Conservation (phyloP, 2,329 filamentous ascomycete genomes). For the Trichoderma koningiopsis region DNA sequence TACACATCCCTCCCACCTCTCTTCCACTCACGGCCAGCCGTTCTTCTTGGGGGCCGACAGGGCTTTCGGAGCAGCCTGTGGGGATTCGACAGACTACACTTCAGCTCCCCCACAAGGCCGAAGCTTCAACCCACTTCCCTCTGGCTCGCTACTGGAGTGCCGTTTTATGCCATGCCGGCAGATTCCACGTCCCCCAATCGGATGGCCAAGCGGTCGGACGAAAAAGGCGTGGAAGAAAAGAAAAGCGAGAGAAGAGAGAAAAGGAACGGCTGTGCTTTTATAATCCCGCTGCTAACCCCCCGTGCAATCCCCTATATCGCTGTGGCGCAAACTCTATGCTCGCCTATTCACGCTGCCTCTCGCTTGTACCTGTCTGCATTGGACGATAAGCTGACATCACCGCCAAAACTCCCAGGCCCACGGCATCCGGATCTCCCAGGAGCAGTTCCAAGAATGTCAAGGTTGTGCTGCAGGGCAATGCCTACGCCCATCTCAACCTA, state of each 20-base stretch:
- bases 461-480: slow-evolving; percentile 23
- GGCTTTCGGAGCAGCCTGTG: slow-evolving; percentile 20
- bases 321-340: not conserved
- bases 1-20: slow-evolving; percentile 5
- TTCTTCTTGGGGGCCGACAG: slow-evolving; percentile 11
- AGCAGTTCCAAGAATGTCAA: slow-evolving; percentile 17
- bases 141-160: not conserved
- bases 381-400: slow-evolving; percentile 19
- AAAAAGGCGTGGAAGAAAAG: not conserved
- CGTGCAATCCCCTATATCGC: not conserved
- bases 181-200: slow-evolving; percentile 9
- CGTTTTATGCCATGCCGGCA: slow-evolving; percentile 5
- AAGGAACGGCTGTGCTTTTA: not conserved
- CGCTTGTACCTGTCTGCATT: not conserved
- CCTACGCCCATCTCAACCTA: slow-evolving; percentile 44
- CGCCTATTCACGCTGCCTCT: not conserved
- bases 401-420: slow-evolving; percentile 14
- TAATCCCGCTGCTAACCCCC: not conserved
- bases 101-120: slow-evolving; percentile 24
- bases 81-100: slow-evolving; percentile 21
- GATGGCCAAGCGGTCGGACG: not conserved
- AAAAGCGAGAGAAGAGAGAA: not conserved
- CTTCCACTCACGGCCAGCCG: slow-evolving; percentile 4
- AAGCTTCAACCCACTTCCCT: slow-evolving; percentile 16
- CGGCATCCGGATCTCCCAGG: slow-evolving; percentile 14